Percentiles rank a stretch among this genome's conserved stretches.
These are phyloP conservation scores for Fusarium sp. DNA, from an alignment of 2,329 filamentous ascomycete species.

Conservation along the genomic window DNA sequence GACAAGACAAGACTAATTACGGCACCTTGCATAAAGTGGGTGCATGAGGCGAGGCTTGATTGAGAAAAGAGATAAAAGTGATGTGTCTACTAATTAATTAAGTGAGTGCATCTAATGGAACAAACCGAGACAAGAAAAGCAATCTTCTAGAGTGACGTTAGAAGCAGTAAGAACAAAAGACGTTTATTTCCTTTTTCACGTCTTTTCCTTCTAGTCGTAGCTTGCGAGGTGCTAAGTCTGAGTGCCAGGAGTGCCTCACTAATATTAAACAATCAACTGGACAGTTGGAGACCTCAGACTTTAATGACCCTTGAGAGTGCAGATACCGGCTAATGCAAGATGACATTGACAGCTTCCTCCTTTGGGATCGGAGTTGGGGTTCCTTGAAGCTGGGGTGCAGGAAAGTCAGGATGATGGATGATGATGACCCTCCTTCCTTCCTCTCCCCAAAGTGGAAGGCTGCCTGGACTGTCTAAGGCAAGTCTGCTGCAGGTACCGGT, in stretches of 20 bases:
- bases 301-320: slow-evolving; percentile 3
- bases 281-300: no score
- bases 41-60: slow-evolving; percentile 31
- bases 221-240: not conserved
- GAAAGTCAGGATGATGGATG: not conserved
- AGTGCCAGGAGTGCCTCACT: not conserved
- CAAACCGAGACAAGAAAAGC: slow-evolving; percentile 29
- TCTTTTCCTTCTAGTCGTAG: not conserved
- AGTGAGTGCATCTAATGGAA: no score
- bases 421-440: not conserved
- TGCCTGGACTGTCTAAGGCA: not conserved
- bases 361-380: slow-evolving; percentile 1
- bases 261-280: no score
- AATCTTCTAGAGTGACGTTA: slow-evolving; percentile 39
- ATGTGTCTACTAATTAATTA: slow-evolving; percentile 2
- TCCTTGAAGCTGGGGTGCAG: slow-evolving; percentile 26
- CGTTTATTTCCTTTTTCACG: not conserved
- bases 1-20: slow-evolving; percentile 18
- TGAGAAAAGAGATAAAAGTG: slow-evolving; percentile 30
- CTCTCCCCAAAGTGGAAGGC: not conserved
- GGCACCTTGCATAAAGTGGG: slow-evolving; percentile 34
- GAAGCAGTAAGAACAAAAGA: slow-evolving; percentile 26
- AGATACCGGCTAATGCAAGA: slow-evolving; percentile 45
- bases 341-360: slow-evolving; percentile 46
- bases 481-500: slow-evolving; percentile 26